Percentiles rank a stretch among this genome's conserved stretches.
Evolutionary conservation across 2,329 filamentous ascomycete species (phyloP).

Genomic region (Colletotrichum sp.): DNA sequence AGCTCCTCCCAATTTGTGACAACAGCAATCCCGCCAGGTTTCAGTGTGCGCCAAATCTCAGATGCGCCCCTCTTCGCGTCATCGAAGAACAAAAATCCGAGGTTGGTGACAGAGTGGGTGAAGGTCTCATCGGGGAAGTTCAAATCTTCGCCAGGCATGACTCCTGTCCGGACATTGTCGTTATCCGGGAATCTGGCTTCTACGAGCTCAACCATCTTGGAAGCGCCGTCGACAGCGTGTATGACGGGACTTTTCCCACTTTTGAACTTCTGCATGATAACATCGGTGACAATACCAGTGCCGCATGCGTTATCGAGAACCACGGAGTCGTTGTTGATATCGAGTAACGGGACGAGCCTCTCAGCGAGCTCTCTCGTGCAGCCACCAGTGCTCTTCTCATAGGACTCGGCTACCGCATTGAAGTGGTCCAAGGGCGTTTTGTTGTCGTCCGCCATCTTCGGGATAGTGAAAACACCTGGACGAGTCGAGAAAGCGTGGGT

Average conservation of each 20-base stretch:
- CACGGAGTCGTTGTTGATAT: slow-evolving; percentile 41
- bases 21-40: slow-evolving; percentile 38
- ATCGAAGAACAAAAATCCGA: slow-evolving; percentile 41
- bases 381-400: slow-evolving; percentile 23
- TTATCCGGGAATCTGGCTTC: slow-evolving; percentile 10
- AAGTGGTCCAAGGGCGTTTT: not conserved
- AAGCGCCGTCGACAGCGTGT: slow-evolving; percentile 23
- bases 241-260: not conserved
- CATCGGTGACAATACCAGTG: slow-evolving; percentile 27
- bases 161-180: slow-evolving; percentile 5
- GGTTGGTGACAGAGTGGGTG: slow-evolving; percentile 41
- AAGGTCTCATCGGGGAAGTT: slow-evolving; percentile 34
- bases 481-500: not conserved
- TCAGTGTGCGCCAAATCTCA: slow-evolving; percentile 42
- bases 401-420: slow-evolving; percentile 16
- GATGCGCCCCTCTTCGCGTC: slow-evolving; percentile 34
- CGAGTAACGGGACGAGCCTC: slow-evolving; percentile 21
- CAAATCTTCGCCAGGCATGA: slow-evolving; percentile 28
- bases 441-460: not conserved
- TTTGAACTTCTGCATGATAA: slow-evolving; percentile 5
- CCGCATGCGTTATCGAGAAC: slow-evolving; percentile 33
- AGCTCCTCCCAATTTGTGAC: slow-evolving; percentile 34
- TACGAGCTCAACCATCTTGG: slow-evolving; percentile 25
- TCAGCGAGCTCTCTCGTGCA: slow-evolving; percentile 22
- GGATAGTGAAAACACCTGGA: not conserved